These are phyloP conservation scores for Diaporthe humulicola DNA, from an alignment of 2,329 filamentous ascomycete genomes.

Conservation along the genomic window DNA sequence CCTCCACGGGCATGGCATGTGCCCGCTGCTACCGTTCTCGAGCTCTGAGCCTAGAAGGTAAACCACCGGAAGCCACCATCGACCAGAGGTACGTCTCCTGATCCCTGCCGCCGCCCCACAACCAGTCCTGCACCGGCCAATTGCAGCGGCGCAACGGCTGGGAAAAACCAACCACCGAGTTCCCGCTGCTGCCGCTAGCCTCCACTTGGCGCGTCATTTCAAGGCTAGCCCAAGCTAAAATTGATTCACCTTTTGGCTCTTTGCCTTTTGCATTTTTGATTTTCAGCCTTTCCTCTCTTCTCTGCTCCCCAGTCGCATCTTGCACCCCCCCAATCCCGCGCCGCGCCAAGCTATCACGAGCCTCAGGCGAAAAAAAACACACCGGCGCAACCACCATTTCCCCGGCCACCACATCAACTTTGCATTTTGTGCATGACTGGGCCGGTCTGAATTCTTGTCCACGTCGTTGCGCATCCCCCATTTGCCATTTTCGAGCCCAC, in stretches of 20 bases:
- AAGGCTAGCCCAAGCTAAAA: conserved; percentile 46
- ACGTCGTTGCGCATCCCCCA: conserved; percentile 3
- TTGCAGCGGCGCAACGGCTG: conserved; percentile 12
- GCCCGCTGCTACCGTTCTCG: conserved; percentile 33
- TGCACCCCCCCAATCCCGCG: conserved; percentile 38
- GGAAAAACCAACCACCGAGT: conserved; percentile 40
- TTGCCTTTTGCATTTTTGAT: conserved; percentile 42
- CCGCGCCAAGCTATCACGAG: conserved; percentile 44
- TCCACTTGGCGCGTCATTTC: conserved; percentile 40
- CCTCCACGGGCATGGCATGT: conserved; percentile 50
- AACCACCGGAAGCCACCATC: conserved; percentile 24
- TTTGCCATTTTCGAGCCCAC: conserved; percentile 25
- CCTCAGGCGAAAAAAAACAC: conserved; percentile 37
- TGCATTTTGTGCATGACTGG: conserved; percentile 35
- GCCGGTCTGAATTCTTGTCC: neutral
- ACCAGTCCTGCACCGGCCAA: conserved; percentile 23
- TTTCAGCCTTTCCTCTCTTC: conserved; percentile 46
- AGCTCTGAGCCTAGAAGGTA: conserved; percentile 22
- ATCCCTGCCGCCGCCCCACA: conserved; percentile 28
- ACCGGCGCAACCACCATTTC: conserved; percentile 37
- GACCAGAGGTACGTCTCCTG: conserved; percentile 30
- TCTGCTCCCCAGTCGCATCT: conserved; percentile 32
- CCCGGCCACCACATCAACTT: conserved; percentile 33
- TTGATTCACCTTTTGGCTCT: conserved; percentile 39
- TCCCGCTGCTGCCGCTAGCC: conserved; percentile 34